Evolutionary conservation across 2,329 filamentous ascomycete species (phyloP).

Genomic region (Pseudocercospora fijiensis): DNA sequence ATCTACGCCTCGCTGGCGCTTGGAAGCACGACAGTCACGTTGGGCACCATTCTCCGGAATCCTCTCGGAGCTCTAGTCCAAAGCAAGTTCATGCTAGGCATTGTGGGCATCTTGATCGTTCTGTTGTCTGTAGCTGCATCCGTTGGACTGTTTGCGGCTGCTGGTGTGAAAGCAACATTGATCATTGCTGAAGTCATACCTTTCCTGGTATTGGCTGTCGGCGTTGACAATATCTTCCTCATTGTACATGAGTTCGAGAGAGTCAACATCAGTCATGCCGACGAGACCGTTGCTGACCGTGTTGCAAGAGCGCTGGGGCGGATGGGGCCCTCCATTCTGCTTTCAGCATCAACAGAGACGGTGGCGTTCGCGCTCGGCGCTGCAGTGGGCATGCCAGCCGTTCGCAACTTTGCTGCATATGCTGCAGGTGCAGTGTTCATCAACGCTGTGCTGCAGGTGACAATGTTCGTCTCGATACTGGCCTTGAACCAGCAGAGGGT

Average conservation of each 20-base stretch:
- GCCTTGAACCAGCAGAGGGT: conserved; percentile 88
- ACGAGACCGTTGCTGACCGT: conserved; percentile 81
- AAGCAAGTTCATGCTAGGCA: conserved; percentile 94
- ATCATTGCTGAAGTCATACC: conserved; percentile 99
- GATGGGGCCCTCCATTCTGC: conserved; percentile 94
- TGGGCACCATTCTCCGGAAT: conserved; percentile 75
- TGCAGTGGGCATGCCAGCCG: conserved; percentile 95
- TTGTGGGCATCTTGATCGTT: conserved; percentile 91
- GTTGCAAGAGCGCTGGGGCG: conserved; percentile 86
- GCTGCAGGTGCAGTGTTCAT: conserved; percentile 94
- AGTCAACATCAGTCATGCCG: conserved; percentile 86
- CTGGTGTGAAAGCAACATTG: conserved; percentile 87
- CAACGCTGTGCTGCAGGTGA: conserved; percentile 94
- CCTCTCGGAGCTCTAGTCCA: conserved; percentile 84
- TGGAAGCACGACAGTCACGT: conserved; percentile 78
- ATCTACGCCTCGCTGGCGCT: conserved; percentile 91
- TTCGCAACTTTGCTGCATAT: conserved; percentile 95
- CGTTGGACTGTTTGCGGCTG: conserved; percentile 89
- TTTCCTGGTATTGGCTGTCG: conserved; percentile 92
- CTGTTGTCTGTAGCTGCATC: conserved; percentile 96
- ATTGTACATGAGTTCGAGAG: conserved; percentile 98
- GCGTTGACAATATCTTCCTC: conserved; percentile 97
- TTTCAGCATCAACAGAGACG: conserved; percentile 93
- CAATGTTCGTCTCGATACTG: conserved; percentile 92
- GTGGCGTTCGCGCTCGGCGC: conserved; percentile 88